Base-by-base conservation (phyloP, 164 flowering plant genomes). In the Vitis amurensis region DNA sequence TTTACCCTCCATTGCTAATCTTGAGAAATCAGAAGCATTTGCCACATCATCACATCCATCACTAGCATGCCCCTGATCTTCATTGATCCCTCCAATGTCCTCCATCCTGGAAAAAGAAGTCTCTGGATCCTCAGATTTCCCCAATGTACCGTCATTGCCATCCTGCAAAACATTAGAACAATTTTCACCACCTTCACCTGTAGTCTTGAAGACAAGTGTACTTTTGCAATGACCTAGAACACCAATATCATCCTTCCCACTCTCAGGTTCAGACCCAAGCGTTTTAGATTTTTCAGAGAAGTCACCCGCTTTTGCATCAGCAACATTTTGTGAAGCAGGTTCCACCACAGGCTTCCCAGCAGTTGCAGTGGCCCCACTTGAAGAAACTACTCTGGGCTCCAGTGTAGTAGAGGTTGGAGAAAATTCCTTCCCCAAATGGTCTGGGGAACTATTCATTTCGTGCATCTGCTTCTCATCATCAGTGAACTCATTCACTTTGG, bases 91-190 rank as follows among this genome's bases (percentile, higher is more conserved):
- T 55, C 66, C 79, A 51, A 47, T 10, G 30, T 71, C 75, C 63
- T 80, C 86, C 71, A 64, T 74, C 73, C 67, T 74, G 16, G 79
- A 68, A 61, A 73, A 61, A 48, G 74, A 50, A 73, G 74, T 66
- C 16, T 69, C 77, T 2, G 61, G 61, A 71, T 75, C 75, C 61
- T 81, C 79, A 9, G 47, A 13, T 56, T 75, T 75, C 37, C 64
- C 74, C 63, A 50, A 62, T 37, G 3, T 64, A 48, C 63, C 16
- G n/a, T 74, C 80, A 70, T 57, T 64, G 48, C 27, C 66, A 59
- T 74, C 78, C 62, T 16, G 77, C 63, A 73, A 48, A 55, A 66
- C 50, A 14, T 64, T 68, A 52, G 75, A 57, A 72, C 19, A 49
- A 55, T 27, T 56, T 2, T 78, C 81, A 64, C 64, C 77, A 59